A percentile compares a stretch with the other conserved stretches of the same genome.
phyloP scores from a whole-genome alignment of 2,329 filamentous ascomycete genomes.

The Ophiocordyceps australis region DNA sequence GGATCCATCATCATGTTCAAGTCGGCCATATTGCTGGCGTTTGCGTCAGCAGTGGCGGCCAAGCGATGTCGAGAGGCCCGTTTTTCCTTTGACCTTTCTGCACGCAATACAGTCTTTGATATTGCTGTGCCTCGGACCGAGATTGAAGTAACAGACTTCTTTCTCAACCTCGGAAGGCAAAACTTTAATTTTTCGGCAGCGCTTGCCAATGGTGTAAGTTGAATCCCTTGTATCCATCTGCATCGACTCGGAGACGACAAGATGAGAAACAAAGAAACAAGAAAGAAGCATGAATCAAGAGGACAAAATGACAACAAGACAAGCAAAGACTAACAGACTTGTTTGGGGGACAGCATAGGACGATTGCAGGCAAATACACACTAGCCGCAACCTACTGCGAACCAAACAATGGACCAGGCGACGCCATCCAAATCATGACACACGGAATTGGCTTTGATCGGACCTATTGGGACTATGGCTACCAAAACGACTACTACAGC shows the following conservation, averaged over 20 bases:
- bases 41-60: slow-evolving; percentile 12
- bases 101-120: slow-evolving; percentile 34
- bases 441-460: slow-evolving; percentile 21
- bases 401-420: slow-evolving; percentile 24
- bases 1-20: too few relatives aligned
- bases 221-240: too few relatives aligned
- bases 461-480: slow-evolving; percentile 43
- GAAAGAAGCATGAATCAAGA: too few relatives aligned
- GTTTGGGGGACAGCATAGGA: slow-evolving; percentile 20
- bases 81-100: slow-evolving; percentile 34
- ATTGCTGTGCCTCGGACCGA: slow-evolving; percentile 27
- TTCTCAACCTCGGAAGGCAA: slow-evolving; percentile 27
- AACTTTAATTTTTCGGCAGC: slow-evolving; percentile 28
- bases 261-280: too few relatives aligned
- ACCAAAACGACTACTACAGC: slow-evolving; percentile 41
- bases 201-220: slow-evolving; percentile 22
- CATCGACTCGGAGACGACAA: too few relatives aligned
- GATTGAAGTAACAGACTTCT: slow-evolving; percentile 37
- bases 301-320: too few relatives aligned
- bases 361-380: slow-evolving; percentile 31
- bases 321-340: not conserved
- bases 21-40: slow-evolving; percentile 6
- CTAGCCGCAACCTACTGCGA: slow-evolving; percentile 44
- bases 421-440: slow-evolving; percentile 19
- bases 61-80: slow-evolving; percentile 28